Base-by-base conservation (phyloP, 495 filamentous ascomycete genomes). In the Neurospora hispaniola region DNA sequence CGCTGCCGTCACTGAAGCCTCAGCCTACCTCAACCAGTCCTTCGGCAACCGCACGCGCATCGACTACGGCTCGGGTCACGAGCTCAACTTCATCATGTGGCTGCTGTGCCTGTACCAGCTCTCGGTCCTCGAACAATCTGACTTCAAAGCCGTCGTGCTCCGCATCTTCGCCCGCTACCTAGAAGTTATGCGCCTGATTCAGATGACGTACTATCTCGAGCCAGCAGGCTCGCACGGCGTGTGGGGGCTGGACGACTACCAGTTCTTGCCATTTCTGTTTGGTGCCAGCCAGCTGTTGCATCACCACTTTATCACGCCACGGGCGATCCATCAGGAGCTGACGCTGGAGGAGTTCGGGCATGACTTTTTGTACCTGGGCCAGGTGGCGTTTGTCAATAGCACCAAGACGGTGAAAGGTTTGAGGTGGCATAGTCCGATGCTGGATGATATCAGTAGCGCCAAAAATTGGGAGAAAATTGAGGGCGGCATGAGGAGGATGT, bases 211-310 rank as follows among this genome's bases (percentile, higher is more conserved):
- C 82, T 97, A 96, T 69, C 90, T 99, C 66, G 96, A 99, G 77
- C 96, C 96, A 7, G 96, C 96, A 0, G 95, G 94, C 27, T 96
- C 93, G 7, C 94, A 97, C 77, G 95, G 95, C 18, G 96, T 99
- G 40, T 99, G 96, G 96, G 96, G 96, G 5, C 86, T 99, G 23
- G 96, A 99, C 78, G 96, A 99, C 80, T 97, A 98, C 86, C 95
- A 97, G 75, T 99, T 98, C 84, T 84, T 97, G 14, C 96, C 96
- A 0, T 99, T 98, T 79, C 89, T 98, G 4, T 94, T 98, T 76
- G 96, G 96, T 39, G 91, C 95, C 44, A 90, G 92, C 39, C 96
- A 99, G 81, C 88, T 99, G 35, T 85, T 96, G 5, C 88, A 91
- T 71, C 96, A 99, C 79, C 89, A 90, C 0, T 94, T 92, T 79